A percentile compares a stretch with the other conserved stretches of the same genome.
Conservation (phyloP, 2,329 filamentous ascomycete species). For the Calonectria hawksworthii region DNA sequence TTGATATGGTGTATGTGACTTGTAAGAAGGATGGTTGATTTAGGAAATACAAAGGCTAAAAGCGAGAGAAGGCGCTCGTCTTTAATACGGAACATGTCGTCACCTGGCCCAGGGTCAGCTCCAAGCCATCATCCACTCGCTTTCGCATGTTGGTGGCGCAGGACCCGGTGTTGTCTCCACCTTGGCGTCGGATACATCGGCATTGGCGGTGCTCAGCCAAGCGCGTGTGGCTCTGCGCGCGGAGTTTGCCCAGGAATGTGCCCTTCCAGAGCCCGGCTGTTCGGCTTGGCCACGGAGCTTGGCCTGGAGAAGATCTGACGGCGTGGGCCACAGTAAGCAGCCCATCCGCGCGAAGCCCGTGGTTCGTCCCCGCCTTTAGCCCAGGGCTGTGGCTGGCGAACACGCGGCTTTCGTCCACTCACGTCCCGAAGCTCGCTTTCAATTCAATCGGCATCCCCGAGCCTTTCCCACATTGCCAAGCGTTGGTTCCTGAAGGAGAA, state of each 20-base stretch:
- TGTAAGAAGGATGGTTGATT: background rate
- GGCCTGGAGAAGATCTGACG: background rate
- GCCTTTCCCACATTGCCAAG: constrained; percentile 12
- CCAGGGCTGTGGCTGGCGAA: constrained; percentile 4
- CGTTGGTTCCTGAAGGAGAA: background rate
- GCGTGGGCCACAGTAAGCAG: background rate
- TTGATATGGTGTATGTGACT: background rate
- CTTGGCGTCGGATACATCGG: constrained; percentile 28
- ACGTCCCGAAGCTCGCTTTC: background rate
- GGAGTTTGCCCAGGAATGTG: background rate
- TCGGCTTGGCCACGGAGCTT: constrained; percentile 16
- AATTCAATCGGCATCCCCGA: background rate
- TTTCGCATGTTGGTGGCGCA: constrained; percentile 20
- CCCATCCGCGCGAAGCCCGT: background rate
- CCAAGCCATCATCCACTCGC: background rate
- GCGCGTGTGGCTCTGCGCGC: constrained; percentile 23
- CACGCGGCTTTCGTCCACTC: background rate
- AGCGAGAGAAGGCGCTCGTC: background rate
- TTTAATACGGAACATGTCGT: constrained; percentile 14
- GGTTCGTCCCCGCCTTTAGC: constrained; percentile 4
- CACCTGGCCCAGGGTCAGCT: background rate
- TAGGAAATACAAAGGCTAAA: background rate
- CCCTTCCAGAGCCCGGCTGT: constrained; percentile 6
- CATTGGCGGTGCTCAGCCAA: constrained; percentile 15
- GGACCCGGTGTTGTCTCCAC: constrained; percentile 1